Evolutionary conservation across 805 yeast species (phyloP).

Genomic region (Candida sithepensis): DNA sequence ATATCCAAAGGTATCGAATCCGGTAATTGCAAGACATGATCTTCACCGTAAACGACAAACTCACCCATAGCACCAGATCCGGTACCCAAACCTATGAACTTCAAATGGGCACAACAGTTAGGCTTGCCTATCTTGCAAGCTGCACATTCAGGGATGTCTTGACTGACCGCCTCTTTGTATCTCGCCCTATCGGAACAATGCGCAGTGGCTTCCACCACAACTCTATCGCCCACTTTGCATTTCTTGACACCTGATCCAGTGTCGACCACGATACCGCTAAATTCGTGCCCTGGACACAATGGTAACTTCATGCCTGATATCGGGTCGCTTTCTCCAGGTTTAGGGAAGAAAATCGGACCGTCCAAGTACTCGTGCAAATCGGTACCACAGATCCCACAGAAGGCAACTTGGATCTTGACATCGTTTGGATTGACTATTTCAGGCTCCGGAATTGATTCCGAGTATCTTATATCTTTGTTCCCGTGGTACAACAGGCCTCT

Average conservation of each 20-base stretch:
- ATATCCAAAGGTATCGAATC: conserved; percentile 29
- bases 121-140: conserved; percentile 38
- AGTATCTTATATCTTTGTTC: conserved; percentile 40
- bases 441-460: conserved; percentile 29
- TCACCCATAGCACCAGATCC: conserved; percentile 46
- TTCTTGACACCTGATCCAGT: conserved; percentile 44
- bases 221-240: conserved; percentile 51
- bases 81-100: conserved; percentile 48
- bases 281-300: conserved; percentile 36
- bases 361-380: conserved; percentile 55
- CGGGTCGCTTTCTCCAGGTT: conserved; percentile 28
- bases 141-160: conserved; percentile 36
- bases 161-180: conserved; percentile 27
- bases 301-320: conserved; percentile 37
- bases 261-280: conserved; percentile 28
- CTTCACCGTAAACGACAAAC: conserved; percentile 34
- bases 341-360: conserved; percentile 56
- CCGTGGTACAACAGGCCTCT: conserved; percentile 48
- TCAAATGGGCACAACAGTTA: conserved; percentile 29
- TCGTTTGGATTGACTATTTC: conserved; percentile 24
- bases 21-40: conserved; percentile 32
- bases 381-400: conserved; percentile 64
- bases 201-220: conserved; percentile 60
- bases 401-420: conserved; percentile 32
- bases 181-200: conserved; percentile 38